phyloP scores from a whole-genome alignment of 1,284 basidiomycete genomes.

The Cystobasidiaceae sp. region DNA sequence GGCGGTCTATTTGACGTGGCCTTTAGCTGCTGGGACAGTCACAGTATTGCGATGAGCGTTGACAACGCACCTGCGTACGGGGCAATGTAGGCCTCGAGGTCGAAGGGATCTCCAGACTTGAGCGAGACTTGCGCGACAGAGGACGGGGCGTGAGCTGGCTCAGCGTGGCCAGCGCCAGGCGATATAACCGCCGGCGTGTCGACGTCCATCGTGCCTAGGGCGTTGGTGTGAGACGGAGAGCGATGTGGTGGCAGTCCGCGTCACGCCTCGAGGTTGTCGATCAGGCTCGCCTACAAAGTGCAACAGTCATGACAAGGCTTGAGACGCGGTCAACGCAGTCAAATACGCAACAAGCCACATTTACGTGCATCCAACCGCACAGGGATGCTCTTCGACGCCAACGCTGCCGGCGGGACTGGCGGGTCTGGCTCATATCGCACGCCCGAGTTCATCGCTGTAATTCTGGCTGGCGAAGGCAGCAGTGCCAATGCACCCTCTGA shows the following conservation, averaged over 20 bases:
- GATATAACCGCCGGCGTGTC: background rate
- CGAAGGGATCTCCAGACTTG: conserved; percentile 71
- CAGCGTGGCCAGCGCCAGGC: background rate
- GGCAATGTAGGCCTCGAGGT: conserved; percentile 64
- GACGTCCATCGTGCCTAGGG: conserved; percentile 21
- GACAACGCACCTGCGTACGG: conserved; percentile 57
- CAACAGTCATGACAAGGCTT: too few species aligned
- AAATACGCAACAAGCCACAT: too few species aligned
- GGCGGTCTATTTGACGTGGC: conserved; percentile 7
- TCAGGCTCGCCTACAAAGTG: too few species aligned
- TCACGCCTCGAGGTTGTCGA: too few species aligned
- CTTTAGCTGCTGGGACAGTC: background rate
- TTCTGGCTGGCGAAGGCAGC: conserved; percentile 26
- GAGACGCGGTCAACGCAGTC: too few species aligned
- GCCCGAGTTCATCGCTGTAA: conserved; percentile 25
- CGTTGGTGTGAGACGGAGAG: too few species aligned
- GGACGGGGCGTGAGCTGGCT: background rate
- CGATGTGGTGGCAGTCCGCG: too few species aligned
- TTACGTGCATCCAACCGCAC: background rate
- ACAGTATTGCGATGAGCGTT: background rate
- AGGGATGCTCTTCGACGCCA: conserved; percentile 16
- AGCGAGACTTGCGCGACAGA: conserved; percentile 49
- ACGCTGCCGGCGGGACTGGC: conserved; percentile 9
- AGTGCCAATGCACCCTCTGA: conserved; percentile 12
- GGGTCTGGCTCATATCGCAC: conserved; percentile 17